Percentiles rank a stretch among this genome's conserved stretches.
Conservation (phyloP, 257 asterid genomes). For the Perilla frutescens region DNA sequence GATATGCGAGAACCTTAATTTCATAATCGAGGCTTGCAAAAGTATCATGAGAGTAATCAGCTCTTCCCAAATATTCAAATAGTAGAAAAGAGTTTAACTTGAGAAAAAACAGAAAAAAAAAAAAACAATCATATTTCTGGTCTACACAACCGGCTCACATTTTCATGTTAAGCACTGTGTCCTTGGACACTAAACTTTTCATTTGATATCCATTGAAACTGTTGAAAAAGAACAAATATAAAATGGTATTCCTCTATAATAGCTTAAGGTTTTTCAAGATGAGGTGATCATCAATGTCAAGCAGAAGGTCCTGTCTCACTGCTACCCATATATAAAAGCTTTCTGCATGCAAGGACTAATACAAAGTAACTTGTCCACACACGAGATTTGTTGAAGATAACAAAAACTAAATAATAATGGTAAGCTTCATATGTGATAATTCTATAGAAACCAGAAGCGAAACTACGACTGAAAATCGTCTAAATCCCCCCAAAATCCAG, state of each 20-base stretch:
- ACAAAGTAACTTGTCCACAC: not conserved
- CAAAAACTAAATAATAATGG: not conserved
- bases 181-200: not conserved
- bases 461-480: conserved; percentile 2
- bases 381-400: not conserved
- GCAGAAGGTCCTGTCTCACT: not conserved
- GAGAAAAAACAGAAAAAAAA: not conserved
- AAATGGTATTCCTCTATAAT: not conserved
- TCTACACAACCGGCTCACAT: not conserved
- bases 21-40: conserved; percentile 20
- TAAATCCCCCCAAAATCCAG: conserved; percentile 2
- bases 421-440: not conserved
- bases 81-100: not conserved
- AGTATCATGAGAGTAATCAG: conserved; percentile 1
- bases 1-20: conserved; percentile 12
- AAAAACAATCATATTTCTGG: not conserved
- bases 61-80: conserved; percentile 6
- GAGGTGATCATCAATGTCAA: not conserved
- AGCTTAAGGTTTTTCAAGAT: not conserved
- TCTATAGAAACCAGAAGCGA: not conserved
- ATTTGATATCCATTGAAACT: conserved; percentile 3
- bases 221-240: not conserved
- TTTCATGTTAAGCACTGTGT: not conserved
- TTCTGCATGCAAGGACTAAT: not conserved
- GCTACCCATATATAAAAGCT: not conserved